These are phyloP conservation scores for Sarocladium brachiariae DNA, from an alignment of 2,329 filamentous ascomycete species.

Conservation along the genomic window DNA sequence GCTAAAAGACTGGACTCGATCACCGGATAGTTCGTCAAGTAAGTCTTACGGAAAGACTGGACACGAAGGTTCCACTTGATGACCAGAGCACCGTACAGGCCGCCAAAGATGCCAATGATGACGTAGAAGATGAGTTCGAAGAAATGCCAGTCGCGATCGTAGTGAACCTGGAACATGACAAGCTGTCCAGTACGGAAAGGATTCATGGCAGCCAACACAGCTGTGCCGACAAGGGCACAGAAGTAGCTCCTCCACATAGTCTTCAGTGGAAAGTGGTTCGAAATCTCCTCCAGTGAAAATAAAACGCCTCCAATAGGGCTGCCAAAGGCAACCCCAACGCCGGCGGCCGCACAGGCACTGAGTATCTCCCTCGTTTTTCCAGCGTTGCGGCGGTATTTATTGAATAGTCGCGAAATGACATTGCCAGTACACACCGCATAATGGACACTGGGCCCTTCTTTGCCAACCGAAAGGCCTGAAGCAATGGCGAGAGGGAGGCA, in stretches of 20 bases:
- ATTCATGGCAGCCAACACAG: conserved; percentile 90
- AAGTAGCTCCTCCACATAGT: conserved; percentile 98
- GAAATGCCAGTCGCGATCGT: conserved; percentile 95
- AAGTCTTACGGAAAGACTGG: conserved; percentile 90
- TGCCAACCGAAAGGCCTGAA: conserved; percentile 89
- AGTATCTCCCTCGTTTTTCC: conserved; percentile 93
- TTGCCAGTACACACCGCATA: conserved; percentile 97
- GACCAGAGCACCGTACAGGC: conserved; percentile 90
- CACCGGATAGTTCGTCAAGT: conserved; percentile 75
- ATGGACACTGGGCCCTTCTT: conserved; percentile 97
- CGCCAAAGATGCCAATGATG: conserved; percentile 85
- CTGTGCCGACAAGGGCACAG: conserved; percentile 90
- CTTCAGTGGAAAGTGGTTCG: conserved; percentile 90
- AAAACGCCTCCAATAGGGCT: conserved; percentile 95
- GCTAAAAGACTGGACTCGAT: conserved; percentile 82
- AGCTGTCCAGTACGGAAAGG: conserved; percentile 94
- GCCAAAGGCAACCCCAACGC: conserved; percentile 93
- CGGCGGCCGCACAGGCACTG: conserved; percentile 88
- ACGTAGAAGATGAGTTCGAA: conserved; percentile 94
- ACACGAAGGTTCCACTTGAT: conserved; percentile 95
- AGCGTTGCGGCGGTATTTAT: conserved; percentile 85
- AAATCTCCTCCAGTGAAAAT: conserved; percentile 97
- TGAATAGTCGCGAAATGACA: conserved; percentile 87
- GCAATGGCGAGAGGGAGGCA: conserved; percentile 87
- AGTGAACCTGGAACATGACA: conserved; percentile 98